Evolutionary conservation across 345 rosid genomes (phyloP), one percentile per base, ranked within the genome.

Genomic region (Camelina neglecta): DNA sequence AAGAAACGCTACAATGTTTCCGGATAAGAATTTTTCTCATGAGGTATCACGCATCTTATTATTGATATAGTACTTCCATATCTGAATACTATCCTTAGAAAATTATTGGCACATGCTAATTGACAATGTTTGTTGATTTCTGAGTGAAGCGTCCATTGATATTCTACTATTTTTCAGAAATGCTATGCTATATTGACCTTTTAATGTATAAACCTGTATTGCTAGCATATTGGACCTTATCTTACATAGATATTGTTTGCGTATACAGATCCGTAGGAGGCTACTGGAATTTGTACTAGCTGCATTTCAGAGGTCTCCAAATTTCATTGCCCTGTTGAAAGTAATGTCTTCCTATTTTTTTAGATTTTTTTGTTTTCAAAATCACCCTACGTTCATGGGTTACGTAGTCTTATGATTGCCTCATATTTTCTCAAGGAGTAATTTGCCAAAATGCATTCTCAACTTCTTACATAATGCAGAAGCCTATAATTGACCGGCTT

Each of bases 401-500:
- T 59, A 16, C 67, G 36, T n/a, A 36, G 44, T 39, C 29, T 26
- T 20, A 13, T 54, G 41, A 53, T 23, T n/a, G 45, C 11, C 3
- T 5, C 48, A 26, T 51, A 60, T 67, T 39, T 58, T 75, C 54
- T 66, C 12, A 50, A 39, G 61, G 18, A 18, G 18, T 18, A 18
- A 18, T 18, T 18, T 18, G 18, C 18, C 18, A 18, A 18, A 18
- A 18, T 18, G 18, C 18, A 18, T 18, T 18, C 18, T 18, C 18
- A 18, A 44, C 50, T n/a, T 62, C 33, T 16, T 55, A 42, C 76
- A 29, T 45, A 76, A 67, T 75, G 79, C 96, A 95, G 99, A 95
- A 95, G 79, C 99, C 97, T 73, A 89, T 95, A 67, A 84, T 89
- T 77, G 91, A 92, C 83, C 81, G 96, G 71, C 96, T 92, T 48